phyloP scores from a whole-genome alignment of 2,329 filamentous ascomycete genomes.

The Xylaria sp. region DNA sequence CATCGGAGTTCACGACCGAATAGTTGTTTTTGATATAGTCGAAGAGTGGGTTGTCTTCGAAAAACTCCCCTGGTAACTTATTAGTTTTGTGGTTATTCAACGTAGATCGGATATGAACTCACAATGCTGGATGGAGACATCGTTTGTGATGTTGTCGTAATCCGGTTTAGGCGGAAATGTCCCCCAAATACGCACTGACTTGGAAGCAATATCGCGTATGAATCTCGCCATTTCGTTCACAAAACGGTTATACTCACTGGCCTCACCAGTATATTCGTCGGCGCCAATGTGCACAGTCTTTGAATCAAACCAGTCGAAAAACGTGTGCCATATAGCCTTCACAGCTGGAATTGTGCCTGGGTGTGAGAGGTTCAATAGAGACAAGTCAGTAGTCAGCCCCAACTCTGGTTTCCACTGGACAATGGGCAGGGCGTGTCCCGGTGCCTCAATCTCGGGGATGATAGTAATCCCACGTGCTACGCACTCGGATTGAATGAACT shows the following conservation, averaged over 20 bases:
- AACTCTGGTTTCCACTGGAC: constrained; percentile 69
- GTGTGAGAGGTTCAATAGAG: constrained; percentile 65
- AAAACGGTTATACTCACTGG: constrained; percentile 61
- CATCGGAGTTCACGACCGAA: constrained; percentile 63
- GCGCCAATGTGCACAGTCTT: constrained; percentile 67
- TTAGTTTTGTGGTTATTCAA: constrained; percentile 10
- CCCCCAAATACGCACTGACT: constrained; percentile 65
- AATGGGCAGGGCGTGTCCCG: constrained; percentile 65
- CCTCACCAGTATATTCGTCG: constrained; percentile 62
- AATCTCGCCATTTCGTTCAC: constrained; percentile 62
- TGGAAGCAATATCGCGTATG: constrained; percentile 53
- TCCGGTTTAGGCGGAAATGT: constrained; percentile 59
- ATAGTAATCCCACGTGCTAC: constrained; percentile 66
- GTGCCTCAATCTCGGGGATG: constrained; percentile 68
- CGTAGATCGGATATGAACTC: constrained; percentile 3
- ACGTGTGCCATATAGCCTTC: constrained; percentile 63
- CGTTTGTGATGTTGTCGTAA: constrained; percentile 53
- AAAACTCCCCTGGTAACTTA: constrained; percentile 55
- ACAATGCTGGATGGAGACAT: constrained; percentile 64
- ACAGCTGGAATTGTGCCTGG: constrained; percentile 64
- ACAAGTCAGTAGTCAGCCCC: constrained; percentile 57
- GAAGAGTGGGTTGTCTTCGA: constrained; percentile 60
- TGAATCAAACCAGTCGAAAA: constrained; percentile 65
- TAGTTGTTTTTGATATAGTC: constrained; percentile 58
- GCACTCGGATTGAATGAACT: constrained; percentile 62